A percentile compares a stretch with the other conserved stretches of the same genome.
Evolutionary conservation across 2,329 filamentous ascomycete species (phyloP).

Genomic region (Colletotrichum spaethianum): DNA sequence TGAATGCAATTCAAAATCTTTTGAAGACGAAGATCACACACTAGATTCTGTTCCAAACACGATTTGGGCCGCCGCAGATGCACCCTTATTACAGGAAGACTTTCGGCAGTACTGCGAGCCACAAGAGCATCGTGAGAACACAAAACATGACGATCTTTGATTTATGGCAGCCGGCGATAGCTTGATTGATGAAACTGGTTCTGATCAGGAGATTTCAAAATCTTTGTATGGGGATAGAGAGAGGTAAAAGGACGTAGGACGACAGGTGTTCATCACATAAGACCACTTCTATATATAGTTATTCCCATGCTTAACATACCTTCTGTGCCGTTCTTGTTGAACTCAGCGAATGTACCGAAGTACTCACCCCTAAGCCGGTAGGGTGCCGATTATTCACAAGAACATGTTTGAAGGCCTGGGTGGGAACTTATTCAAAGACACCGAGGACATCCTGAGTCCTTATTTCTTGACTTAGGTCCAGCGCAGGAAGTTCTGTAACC

Average conservation of each 20-base stretch:
- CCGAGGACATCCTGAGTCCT: conserved; percentile 27
- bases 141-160: conserved; percentile 46
- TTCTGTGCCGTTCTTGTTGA: conserved; percentile 43
- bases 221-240: no score
- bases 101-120: conserved; percentile 46
- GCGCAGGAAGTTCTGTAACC: neutral
- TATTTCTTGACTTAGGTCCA: neutral
- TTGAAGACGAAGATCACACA: neutral
- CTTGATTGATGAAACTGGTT: conserved; percentile 50
- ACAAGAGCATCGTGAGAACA: conserved; percentile 49
- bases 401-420: conserved; percentile 31
- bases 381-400: conserved; percentile 30
- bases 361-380: conserved; percentile 44
- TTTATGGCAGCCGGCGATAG: conserved; percentile 46
- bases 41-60: neutral
- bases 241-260: neutral
- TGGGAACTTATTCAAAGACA: conserved; percentile 30
- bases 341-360: conserved; percentile 47
- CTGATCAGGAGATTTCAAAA: conserved; percentile 43
- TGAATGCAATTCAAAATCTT: neutral
- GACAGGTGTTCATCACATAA: neutral
- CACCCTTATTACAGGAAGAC: conserved; percentile 46
- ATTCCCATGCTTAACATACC: conserved; percentile 46
- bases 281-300: no score
- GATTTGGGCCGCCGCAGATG: neutral